These are phyloP conservation scores for Circinella umbellata DNA, from an alignment of 371 early-diverging fungal genomes.

Conservation along the genomic window DNA sequence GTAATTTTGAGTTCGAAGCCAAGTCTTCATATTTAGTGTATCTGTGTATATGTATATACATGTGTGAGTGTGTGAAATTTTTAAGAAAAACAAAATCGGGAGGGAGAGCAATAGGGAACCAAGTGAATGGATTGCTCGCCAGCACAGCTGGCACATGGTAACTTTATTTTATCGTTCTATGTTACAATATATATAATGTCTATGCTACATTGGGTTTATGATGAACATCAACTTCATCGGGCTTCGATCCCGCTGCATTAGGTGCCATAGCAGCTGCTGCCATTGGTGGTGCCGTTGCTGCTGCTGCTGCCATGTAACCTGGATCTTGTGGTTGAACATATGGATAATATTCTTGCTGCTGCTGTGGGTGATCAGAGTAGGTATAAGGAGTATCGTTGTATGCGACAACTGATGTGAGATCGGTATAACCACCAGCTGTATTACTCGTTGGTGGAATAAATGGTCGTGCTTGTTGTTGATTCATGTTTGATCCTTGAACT, in stretches of 20 bases:
- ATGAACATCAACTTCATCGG: slow-evolving; percentile 11
- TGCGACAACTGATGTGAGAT: not conserved
- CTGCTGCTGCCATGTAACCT: slow-evolving; percentile 1
- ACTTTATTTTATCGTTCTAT: not conserved
- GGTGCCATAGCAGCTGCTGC: slow-evolving; percentile 6
- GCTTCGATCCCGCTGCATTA: not conserved
- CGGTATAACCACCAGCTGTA: slow-evolving; percentile 1
- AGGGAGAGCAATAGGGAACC: too few species aligned
- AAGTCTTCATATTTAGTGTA: too few species aligned
- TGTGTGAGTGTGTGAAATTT: too few species aligned
- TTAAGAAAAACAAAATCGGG: not conserved
- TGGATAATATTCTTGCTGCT: not conserved
- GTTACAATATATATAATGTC: not conserved
- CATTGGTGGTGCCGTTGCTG: slow-evolving; percentile 2
- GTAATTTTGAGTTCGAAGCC: too few species aligned
- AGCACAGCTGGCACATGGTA: not conserved
- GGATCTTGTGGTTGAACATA: not conserved
- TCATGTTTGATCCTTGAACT: not conserved
- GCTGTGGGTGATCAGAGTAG: slow-evolving; percentile 9
- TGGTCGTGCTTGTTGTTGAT: slow-evolving; percentile 15
- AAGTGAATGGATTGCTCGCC: too few species aligned
- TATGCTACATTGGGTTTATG: slow-evolving; percentile 15
- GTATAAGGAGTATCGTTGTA: slow-evolving; percentile 5
- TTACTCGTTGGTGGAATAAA: slow-evolving; percentile 13
- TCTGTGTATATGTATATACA: too few species aligned